Evolutionary conservation across 2,329 filamentous ascomycete species (phyloP), one percentile per base, ranked within the genome.

Genomic region (Simplicillium aogashimaense): DNA sequence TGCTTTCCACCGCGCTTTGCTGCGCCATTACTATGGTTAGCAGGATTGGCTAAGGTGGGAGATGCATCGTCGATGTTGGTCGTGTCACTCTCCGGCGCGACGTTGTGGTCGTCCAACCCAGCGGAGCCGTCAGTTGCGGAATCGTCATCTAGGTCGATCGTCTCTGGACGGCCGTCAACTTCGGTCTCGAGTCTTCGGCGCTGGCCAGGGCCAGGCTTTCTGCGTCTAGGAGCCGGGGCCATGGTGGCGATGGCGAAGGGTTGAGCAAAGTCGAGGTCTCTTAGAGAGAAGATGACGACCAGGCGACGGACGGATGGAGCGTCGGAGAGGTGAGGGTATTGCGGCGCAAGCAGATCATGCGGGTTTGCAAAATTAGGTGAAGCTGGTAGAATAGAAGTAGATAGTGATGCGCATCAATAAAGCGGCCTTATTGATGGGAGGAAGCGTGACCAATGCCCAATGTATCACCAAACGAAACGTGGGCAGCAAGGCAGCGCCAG

Each of bases 131-230:
- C 79, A 47, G 73, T 79, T 49, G 78, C 58, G 38, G 78, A 83
- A 56, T 83, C 78, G 50, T 83, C 78, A 49, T 81, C 77, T 31
- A 74, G 57, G 37, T 81, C 77, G 43, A 71, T 62, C 39, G 65
- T 63, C 44, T 76, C 74, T 38, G 61, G 66, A 44, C 68, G 70
- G 48, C 66, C 73, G 47, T 84, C 80, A 48, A 84, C 81, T 52
- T 84, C 81, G 50, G 73, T 80, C 59, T 80, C 78, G 49, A 78
- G 71, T 51, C 80, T 76, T 57, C 81, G 78, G 54, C 81, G 76
- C 51, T 76, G 76, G 56, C 78, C 74, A 52, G 77, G 76, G 56
- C 78, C 74, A 52, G 77, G 60, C 62, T 78, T 81, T 64, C 74
- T 80, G 60, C 78, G 75, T 55, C 76, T 73, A 54, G 72, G 58